Evolutionary conservation across 345 rosid genomes (phyloP).

Genomic region (Salix brachista): DNA sequence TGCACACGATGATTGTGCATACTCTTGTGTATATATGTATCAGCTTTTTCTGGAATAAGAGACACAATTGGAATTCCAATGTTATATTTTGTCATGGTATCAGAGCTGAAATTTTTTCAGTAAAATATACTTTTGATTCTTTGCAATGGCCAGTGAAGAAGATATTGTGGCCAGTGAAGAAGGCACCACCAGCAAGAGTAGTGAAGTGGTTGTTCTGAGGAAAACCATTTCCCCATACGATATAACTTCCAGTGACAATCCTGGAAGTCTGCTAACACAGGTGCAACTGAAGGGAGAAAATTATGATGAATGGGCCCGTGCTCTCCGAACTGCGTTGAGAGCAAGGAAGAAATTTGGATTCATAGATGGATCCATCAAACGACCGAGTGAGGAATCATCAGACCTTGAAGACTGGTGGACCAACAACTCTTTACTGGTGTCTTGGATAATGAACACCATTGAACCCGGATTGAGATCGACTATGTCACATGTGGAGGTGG

Average conservation of each 20-base stretch:
- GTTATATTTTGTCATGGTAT: no score
- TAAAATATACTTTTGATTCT: no score
- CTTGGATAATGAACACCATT: background rate
- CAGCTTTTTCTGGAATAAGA: no score
- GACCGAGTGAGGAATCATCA: background rate
- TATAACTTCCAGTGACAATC: background rate
- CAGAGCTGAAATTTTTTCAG: no score
- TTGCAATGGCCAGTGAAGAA: no score
- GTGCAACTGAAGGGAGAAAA: slow-evolving; percentile 10
- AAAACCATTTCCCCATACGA: no score
- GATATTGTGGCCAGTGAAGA: no score
- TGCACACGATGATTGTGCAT: no score
- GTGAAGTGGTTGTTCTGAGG: no score
- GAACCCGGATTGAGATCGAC: background rate
- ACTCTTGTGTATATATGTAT: no score
- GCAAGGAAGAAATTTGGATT: slow-evolving; percentile 17
- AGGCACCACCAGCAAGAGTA: no score
- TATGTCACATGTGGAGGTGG: background rate
- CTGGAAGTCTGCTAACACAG: background rate
- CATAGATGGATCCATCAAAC: slow-evolving; percentile 1
- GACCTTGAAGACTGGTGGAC: slow-evolving; percentile 6
- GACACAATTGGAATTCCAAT: no score
- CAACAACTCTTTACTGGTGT: background rate
- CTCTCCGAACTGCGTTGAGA: slow-evolving; percentile 1
- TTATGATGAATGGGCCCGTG: slow-evolving; percentile 12